A percentile compares a stretch with the other conserved stretches of the same genome.
Evolutionary conservation across 225 moss, liverwort and hornwort species (phyloP).

Genomic region (Pseudoscleropodium purum): DNA sequence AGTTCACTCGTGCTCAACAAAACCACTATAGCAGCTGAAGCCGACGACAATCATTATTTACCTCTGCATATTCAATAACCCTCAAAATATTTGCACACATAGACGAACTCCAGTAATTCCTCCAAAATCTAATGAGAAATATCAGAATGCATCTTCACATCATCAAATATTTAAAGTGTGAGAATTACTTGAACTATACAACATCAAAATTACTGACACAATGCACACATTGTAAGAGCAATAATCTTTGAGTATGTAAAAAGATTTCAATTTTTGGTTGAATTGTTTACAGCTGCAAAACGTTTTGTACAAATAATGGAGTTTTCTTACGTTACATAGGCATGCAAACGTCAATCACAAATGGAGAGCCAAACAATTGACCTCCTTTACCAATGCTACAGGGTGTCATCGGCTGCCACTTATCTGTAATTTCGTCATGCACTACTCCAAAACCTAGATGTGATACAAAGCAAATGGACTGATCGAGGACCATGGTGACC

Average conservation of each 20-base stretch:
- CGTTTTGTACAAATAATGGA: not conserved
- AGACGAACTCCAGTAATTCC: not conserved
- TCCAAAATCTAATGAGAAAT: not conserved
- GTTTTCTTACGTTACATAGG: slow-evolving; percentile 1
- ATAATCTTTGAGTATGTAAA: not conserved
- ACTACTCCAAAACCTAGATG: slow-evolving; percentile 14
- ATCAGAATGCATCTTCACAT: not conserved
- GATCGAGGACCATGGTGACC: slow-evolving; percentile 7
- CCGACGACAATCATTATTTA: not conserved
- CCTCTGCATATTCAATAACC: not conserved
- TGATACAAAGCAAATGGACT: slow-evolving; percentile 24
- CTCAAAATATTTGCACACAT: not conserved
- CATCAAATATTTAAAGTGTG: not conserved
- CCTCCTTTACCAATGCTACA: slow-evolving; percentile 17
- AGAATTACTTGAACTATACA: not conserved
- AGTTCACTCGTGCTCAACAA: not conserved
- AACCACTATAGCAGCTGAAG: not conserved
- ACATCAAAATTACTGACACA: not conserved
- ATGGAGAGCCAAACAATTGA: slow-evolving; percentile 26
- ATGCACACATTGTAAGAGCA: not conserved
- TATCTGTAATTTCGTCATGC: not conserved
- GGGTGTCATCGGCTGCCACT: slow-evolving; percentile 10
- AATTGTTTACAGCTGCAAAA: not conserved
- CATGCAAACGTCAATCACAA: slow-evolving; percentile 27
- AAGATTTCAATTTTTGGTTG: not conserved